Evolutionary conservation across 345 rosid genomes (phyloP).

Genomic region (Boechera divaricarpa): DNA sequence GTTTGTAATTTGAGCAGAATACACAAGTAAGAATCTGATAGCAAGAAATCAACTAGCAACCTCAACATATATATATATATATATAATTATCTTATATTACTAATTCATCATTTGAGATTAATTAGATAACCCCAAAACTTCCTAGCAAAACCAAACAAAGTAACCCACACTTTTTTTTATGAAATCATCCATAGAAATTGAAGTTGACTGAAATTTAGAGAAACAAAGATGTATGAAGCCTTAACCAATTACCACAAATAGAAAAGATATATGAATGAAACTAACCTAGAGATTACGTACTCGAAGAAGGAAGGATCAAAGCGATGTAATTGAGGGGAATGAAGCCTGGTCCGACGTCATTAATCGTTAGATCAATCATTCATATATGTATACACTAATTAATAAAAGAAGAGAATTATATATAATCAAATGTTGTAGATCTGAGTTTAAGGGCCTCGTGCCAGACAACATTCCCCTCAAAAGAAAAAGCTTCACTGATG

Average conservation of each 20-base stretch:
- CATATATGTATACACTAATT: background rate
- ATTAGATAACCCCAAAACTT: background rate
- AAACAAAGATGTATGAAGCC: background rate
- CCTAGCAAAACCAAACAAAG: background rate
- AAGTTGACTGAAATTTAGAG: background rate
- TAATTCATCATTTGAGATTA: background rate
- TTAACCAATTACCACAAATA: background rate
- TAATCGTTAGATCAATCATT: constrained; percentile 34
- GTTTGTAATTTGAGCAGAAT: background rate
- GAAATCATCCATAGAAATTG: constrained; percentile 4
- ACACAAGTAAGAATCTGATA: background rate
- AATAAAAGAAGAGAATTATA: background rate
- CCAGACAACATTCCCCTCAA: constrained; percentile 99
- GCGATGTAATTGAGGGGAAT: constrained; percentile 78
- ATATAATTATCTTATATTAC: background rate
- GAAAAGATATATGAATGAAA: background rate
- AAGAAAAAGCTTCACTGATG: constrained; percentile 54
- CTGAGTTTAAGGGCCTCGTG: constrained; percentile 69
- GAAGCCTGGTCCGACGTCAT: constrained; percentile 97
- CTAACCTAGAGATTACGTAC: constrained; percentile 15
- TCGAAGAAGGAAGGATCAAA: constrained; percentile 22
- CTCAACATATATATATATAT: background rate
- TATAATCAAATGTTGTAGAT: constrained; percentile 26
- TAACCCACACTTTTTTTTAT: too few relatives aligned
- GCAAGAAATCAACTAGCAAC: background rate